Base-by-base conservation (phyloP, 148 eudicot species). In the Amaranthus cruentus region DNA sequence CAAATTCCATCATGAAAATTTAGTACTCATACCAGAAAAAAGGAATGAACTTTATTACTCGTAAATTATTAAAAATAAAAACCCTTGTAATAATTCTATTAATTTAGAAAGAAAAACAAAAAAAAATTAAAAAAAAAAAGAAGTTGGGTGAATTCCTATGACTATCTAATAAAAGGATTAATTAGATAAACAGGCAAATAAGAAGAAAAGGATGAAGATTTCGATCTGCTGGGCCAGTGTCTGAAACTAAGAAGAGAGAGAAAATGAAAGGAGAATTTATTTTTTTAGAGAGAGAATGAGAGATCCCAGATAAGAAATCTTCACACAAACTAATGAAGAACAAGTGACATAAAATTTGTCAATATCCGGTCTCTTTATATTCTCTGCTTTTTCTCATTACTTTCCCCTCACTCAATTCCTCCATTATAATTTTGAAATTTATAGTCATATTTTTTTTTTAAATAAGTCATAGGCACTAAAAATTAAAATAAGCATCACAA, bases 291-390 rank as follows among this genome's bases (percentile, higher is more conserved):
- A 80, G 79, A 77, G 85, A 80, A 73, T 71, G 78, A 66, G 88
- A 86, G 94, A 93, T 93, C 96, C 94, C 89, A 90, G 96, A 90
- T 90, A 87, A 90, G 96, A 93, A 90, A 88, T 87, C 88, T 84
- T 84, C 79, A 80, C 96, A 90, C 84, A 86, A 92, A 89, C 92
- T 89, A 87, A 90, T 88, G 94, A 90, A 86, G 80, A 90, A 91
- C 98, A 91, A 28, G 90, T 90, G 98, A 90, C 97, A 88, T 84
- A 84, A 86, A 85, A 85, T 85, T 92, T 92, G 98, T 92, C 96
- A 92, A 90, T 96, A 86, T 92, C 90, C 85, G 93, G 96, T 92
- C 97, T 82, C 88, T 83, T 88, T 84, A 85, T 88, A 84, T 90
- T 87, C 88, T 82, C 79, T 80, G 80, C 80, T 83, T 81, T 83